phyloP scores from a whole-genome alignment of 2,329 filamentous ascomycete species.

The Claviceps africana region DNA sequence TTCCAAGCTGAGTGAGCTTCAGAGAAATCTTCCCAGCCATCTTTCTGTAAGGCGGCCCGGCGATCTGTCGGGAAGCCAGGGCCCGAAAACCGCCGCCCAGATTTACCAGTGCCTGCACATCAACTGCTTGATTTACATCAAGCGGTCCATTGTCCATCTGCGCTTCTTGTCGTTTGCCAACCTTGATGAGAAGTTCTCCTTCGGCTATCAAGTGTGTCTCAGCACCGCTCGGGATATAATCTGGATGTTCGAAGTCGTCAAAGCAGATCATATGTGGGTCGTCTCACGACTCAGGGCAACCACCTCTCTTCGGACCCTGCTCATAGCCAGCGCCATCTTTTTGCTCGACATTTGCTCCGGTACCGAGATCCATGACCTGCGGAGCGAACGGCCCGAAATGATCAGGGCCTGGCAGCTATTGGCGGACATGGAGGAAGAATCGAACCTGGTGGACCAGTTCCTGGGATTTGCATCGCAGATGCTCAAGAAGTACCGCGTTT shows the following conservation, averaged over 20 bases:
- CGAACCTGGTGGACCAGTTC: slow-evolving; percentile 4
- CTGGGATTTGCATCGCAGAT: slow-evolving; percentile 3
- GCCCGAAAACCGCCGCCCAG: background rate
- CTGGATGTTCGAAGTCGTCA: slow-evolving; percentile 1
- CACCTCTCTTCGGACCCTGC: background rate
- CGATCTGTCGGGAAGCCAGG: background rate
- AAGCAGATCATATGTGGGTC: background rate
- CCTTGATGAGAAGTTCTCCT: background rate
- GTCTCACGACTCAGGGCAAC: slow-evolving; percentile 1
- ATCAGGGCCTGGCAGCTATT: slow-evolving; percentile 2
- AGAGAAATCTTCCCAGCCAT: slow-evolving; percentile 2
- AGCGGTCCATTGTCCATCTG: slow-evolving; percentile 2
- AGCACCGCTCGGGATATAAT: slow-evolving; percentile 2
- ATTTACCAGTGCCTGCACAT: slow-evolving; percentile 3
- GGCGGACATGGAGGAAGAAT: slow-evolving; percentile 1
- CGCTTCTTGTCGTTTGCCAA: slow-evolving; percentile 1
- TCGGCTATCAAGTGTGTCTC: background rate
- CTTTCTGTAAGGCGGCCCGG: background rate
- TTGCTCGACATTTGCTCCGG: slow-evolving; percentile 4
- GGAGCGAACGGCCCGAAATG: slow-evolving; percentile 1
- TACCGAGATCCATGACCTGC: background rate
- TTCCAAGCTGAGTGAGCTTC: background rate
- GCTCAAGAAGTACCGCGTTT: slow-evolving; percentile 2
- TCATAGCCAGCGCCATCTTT: slow-evolving; percentile 2
- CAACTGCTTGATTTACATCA: slow-evolving; percentile 3